phyloP scores from a whole-genome alignment of 345 rosid species.

The Heritiera fomes region DNA sequence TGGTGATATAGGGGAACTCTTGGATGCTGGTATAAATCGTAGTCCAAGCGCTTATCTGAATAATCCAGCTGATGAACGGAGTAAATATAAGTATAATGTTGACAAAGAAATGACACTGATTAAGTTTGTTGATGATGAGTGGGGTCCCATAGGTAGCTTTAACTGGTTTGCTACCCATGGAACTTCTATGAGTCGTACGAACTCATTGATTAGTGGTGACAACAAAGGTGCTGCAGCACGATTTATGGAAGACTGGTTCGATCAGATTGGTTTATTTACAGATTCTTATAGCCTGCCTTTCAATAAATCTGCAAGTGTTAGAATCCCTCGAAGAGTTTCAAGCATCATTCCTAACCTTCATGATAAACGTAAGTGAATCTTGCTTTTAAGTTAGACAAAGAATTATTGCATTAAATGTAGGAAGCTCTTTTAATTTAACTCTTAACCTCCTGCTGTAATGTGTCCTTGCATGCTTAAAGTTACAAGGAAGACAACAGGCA shows the following conservation, averaged over 20 bases:
- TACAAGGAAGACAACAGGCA: not conserved
- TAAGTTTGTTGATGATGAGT: conserved; percentile 59
- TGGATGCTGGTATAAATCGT: conserved; percentile 71
- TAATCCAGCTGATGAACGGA: conserved; percentile 54
- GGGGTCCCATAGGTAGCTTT: conserved; percentile 67
- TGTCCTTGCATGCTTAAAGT: not conserved
- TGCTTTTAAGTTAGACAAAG: not conserved
- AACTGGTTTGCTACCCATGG: conserved; percentile 85
- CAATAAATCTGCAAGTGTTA: conserved; percentile 25
- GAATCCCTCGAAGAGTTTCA: conserved; percentile 59
- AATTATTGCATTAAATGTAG: not conserved
- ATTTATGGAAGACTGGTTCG: conserved; percentile 77
- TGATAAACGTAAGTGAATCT: conserved; percentile 45
- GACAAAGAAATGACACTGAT: conserved; percentile 72
- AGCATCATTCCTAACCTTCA: conserved; percentile 45
- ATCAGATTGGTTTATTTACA: conserved; percentile 23
- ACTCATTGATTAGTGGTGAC: conserved; percentile 70
- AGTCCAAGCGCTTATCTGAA: conserved; percentile 72
- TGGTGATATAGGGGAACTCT: conserved; percentile 50
- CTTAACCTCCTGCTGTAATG: not conserved
- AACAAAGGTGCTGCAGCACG: conserved; percentile 78
- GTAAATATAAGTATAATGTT: conserved; percentile 56
- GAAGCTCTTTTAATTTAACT: conserved; percentile 1
- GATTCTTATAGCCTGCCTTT: not conserved
- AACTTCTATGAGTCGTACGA: conserved; percentile 71